Evolutionary conservation across 2,329 filamentous ascomycete genomes (phyloP).

Genomic region (Fusarium sp.): DNA sequence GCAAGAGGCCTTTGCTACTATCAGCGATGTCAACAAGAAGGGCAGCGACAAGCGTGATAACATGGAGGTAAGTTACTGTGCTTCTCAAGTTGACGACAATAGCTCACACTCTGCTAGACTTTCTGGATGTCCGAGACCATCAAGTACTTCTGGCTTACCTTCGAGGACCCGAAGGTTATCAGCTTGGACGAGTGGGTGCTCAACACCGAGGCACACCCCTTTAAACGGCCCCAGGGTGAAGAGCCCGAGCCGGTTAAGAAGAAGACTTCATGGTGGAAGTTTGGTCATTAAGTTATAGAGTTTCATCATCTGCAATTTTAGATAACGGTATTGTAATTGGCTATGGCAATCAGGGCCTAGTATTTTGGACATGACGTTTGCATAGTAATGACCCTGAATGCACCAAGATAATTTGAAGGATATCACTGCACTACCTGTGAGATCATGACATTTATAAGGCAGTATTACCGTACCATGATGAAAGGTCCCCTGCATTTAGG

Average conservation of each 20-base stretch:
- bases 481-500: neutral
- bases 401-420: neutral
- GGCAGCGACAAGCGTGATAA: slow-evolving; percentile 58
- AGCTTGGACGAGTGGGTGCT: slow-evolving; percentile 77
- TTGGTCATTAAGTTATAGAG: slow-evolving; percentile 14
- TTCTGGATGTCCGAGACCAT: slow-evolving; percentile 81
- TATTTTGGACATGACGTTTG: slow-evolving; percentile 9
- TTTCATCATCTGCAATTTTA: neutral
- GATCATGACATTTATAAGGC: neutral
- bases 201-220: slow-evolving; percentile 65
- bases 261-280: slow-evolving; percentile 27
- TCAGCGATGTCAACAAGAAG: slow-evolving; percentile 49
- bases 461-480: neutral
- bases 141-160: slow-evolving; percentile 81
- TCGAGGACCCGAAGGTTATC: slow-evolving; percentile 68
- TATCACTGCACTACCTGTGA: neutral
- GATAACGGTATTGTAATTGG: slow-evolving; percentile 12
- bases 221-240: slow-evolving; percentile 48
- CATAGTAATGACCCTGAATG: slow-evolving; percentile 3
- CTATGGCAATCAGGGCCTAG: neutral
- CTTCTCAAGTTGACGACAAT: neutral
- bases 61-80: slow-evolving; percentile 63
- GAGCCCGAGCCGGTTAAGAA: slow-evolving; percentile 16
- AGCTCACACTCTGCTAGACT: slow-evolving; percentile 49
- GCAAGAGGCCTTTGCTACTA: slow-evolving; percentile 54